These are phyloP conservation scores for Phaeosphaeria sp. DNA, from an alignment of 2,329 filamentous ascomycete genomes.

Conservation along the genomic window DNA sequence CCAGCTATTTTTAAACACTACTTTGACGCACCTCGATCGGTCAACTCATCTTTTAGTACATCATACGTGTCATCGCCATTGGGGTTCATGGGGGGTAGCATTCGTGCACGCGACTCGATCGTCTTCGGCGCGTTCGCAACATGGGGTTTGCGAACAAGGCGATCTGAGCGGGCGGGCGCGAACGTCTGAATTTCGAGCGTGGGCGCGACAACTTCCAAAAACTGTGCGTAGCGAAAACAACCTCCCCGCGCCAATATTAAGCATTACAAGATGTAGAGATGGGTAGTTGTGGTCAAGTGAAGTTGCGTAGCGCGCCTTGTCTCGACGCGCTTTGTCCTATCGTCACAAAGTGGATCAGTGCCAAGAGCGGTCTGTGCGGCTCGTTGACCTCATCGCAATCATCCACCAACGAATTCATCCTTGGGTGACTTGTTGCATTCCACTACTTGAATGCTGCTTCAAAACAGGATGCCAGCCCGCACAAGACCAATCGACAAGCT, in stretches of 20 bases:
- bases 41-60: slow-evolving; percentile 45
- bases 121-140: slow-evolving; percentile 49
- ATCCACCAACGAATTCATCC: too few species aligned
- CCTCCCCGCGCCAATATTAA: slow-evolving; percentile 14
- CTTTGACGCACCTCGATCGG: slow-evolving; percentile 47
- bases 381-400: slow-evolving; percentile 18
- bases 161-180: not conserved
- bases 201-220: too few species aligned
- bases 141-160: slow-evolving; percentile 41
- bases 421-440: too few species aligned
- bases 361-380: slow-evolving; percentile 9
- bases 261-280: slow-evolving; percentile 32
- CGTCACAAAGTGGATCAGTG: slow-evolving; percentile 25
- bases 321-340: slow-evolving; percentile 13
- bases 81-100: slow-evolving; percentile 49
- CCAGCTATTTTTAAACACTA: too few species aligned
- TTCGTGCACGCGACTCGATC: slow-evolving; percentile 48
- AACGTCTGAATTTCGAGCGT: not conserved
- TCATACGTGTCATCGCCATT: slow-evolving; percentile 47
- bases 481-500: slow-evolving; percentile 73
- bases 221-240: not conserved
- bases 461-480: slow-evolving; percentile 40
- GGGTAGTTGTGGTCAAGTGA: slow-evolving; percentile 7
- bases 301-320: slow-evolving; percentile 33
- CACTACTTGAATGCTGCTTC: too few species aligned